Percentiles rank a stretch among this genome's conserved stretches.
These are phyloP conservation scores for Penicillium diatomitis DNA, from an alignment of 495 filamentous ascomycete genomes.

Conservation along the genomic window DNA sequence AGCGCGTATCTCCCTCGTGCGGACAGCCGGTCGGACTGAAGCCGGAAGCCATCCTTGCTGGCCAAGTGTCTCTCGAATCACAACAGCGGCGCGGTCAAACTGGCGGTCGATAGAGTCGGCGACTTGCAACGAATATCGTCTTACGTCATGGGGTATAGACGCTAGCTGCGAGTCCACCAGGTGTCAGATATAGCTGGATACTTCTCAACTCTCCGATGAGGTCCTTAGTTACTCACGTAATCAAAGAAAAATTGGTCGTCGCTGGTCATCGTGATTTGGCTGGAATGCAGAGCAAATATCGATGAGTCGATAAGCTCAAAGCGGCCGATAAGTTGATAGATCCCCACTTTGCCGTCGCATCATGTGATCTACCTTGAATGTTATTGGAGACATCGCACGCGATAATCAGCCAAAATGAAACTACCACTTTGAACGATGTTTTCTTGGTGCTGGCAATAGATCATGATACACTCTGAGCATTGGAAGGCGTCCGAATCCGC, in stretches of 20 bases:
- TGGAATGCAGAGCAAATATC: too few species aligned
- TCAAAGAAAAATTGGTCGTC: constrained; percentile 45
- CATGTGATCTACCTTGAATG: neutral
- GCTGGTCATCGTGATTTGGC: constrained; percentile 34
- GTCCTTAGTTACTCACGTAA: constrained; percentile 25
- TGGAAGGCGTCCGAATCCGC: too few species aligned
- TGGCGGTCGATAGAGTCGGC: constrained; percentile 70
- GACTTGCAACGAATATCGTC: constrained; percentile 51
- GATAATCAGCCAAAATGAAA: too few species aligned
- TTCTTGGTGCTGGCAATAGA: too few species aligned
- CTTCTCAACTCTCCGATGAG: neutral
- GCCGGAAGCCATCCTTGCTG: constrained; percentile 62
- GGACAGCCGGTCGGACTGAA: constrained; percentile 48
- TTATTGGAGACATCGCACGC: too few species aligned
- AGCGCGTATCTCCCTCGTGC: constrained; percentile 34
- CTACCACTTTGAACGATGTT: too few species aligned
- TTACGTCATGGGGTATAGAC: constrained; percentile 63
- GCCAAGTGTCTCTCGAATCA: constrained; percentile 53
- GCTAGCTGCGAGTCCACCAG: constrained; percentile 48
- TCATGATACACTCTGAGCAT: too few species aligned
- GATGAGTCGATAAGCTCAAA: constrained; percentile 10
- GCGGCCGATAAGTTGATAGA: constrained; percentile 7
- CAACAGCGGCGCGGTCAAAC: constrained; percentile 58
- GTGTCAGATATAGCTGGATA: constrained; percentile 2
- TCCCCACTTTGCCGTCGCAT: constrained; percentile 6